These are phyloP conservation scores for Rhodotorula kratochvilovae DNA, from an alignment of 768 basidiomycete genomes.

Conservation along the genomic window DNA sequence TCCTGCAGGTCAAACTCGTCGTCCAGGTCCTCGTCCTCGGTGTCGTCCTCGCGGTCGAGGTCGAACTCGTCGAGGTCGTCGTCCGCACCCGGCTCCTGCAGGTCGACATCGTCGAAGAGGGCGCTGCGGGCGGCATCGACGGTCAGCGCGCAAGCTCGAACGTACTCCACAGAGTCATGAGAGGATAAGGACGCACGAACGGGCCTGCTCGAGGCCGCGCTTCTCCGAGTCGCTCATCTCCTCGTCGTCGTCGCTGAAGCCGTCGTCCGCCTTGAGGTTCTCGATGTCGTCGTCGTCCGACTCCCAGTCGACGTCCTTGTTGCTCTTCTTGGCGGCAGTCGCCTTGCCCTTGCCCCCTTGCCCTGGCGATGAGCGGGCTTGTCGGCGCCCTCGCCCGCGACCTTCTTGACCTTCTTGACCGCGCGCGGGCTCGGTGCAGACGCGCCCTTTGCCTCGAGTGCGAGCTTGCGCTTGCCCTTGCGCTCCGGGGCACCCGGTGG, in stretches of 20 bases:
- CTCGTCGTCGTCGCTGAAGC: constrained; percentile 54
- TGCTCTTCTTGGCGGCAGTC: neutral
- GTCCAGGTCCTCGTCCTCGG: constrained; percentile 33
- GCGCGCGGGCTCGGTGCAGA: neutral
- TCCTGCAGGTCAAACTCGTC: constrained; percentile 13
- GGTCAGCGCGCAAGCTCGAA: neutral
- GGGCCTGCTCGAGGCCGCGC: constrained; percentile 49
- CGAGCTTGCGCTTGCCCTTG: constrained; percentile 37
- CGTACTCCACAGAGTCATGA: neutral
- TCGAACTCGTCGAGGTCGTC: constrained; percentile 41
- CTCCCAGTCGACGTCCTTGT: constrained; percentile 25
- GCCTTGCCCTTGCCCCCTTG: constrained; percentile 20
- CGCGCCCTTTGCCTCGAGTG: constrained; percentile 19
- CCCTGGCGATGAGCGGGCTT: neutral
- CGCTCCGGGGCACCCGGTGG: constrained; percentile 24
- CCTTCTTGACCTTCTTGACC: constrained; percentile 3
- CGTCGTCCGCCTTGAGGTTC: constrained; percentile 50
- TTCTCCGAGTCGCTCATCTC: constrained; percentile 55
- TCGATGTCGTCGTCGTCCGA: constrained; percentile 32
- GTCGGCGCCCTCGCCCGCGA: neutral
- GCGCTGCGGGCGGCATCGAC: constrained; percentile 13
- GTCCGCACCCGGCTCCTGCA: constrained; percentile 25
- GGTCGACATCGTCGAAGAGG: constrained; percentile 41
- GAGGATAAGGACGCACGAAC: constrained; percentile 47
- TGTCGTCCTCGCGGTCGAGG: constrained; percentile 46